Conservation (phyloP, 306 rosid species). For the Castanea sativa region DNA sequence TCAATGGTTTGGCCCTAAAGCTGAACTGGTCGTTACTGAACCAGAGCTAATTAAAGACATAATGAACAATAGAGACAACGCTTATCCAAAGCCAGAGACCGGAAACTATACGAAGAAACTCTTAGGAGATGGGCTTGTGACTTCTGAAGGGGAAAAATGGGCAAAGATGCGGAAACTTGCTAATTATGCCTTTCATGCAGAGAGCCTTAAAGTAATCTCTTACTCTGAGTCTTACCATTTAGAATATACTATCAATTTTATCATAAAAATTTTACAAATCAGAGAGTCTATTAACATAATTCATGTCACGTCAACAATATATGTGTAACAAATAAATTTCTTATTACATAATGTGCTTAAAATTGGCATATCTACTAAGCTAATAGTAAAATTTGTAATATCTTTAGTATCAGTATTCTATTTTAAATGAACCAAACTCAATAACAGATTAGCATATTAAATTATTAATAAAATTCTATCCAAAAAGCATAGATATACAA, state of each 20-base stretch:
- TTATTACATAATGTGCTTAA: too few relatives aligned
- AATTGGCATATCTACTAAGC: too few relatives aligned
- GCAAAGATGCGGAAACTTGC: constrained; percentile 5
- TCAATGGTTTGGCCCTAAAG: constrained; percentile 5
- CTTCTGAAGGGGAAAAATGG: constrained; percentile 19
- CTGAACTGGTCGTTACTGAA: background rate
- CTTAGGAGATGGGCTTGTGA: constrained; percentile 11
- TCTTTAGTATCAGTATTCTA: too few relatives aligned
- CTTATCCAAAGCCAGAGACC: background rate
- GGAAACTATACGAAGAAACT: background rate
- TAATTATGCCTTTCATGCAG: constrained; percentile 3
- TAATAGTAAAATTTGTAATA: too few relatives aligned
- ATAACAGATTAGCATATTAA: background rate
- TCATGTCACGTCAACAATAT: too few relatives aligned
- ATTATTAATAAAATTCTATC: too few relatives aligned
- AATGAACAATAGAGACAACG: background rate
- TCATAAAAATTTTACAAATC: too few relatives aligned
- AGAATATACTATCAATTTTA: too few relatives aligned
- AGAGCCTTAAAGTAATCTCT: constrained; percentile 16
- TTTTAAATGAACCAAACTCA: too few relatives aligned
- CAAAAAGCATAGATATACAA: background rate
- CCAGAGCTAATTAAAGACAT: background rate
- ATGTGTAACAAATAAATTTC: too few relatives aligned
- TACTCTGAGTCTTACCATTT: background rate
- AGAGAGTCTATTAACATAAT: too few relatives aligned